Base-by-base conservation (phyloP, 768 basidiomycete genomes). In the Boletellus ananiceps region DNA sequence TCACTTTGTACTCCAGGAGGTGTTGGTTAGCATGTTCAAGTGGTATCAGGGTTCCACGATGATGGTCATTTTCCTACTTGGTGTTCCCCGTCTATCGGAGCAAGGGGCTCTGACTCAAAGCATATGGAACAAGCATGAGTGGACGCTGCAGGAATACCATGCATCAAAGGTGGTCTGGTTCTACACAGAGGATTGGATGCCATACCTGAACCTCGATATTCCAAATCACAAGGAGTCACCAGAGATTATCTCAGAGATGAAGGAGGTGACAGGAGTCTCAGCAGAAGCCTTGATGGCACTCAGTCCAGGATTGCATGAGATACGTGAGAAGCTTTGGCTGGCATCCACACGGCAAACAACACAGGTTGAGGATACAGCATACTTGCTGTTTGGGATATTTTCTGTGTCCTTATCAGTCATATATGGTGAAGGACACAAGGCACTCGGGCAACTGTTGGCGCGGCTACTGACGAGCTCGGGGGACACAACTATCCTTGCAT, bases 111-210 rank as follows among this genome's bases (percentile, higher is more conserved):
- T 55, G 5, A 3, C 9, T 13, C 33, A 5, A 23, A 47, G 52
- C 14, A 14, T 37, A 4, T 55, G 49, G 55, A 41, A 45, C n/a
- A 46, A 40, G 7, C 33, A 47, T 0, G 44, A 5, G 1, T 47
- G 42, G 44, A 46, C 51, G 8, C 15, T 55, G 1, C 53, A 57
- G n/a, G 56, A 57, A 41, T 57, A 57, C 14, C 46, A 50, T 2
- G 55, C 55, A 0, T 46, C 57, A 18, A 50, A 39, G 8, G 46
- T 39, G 2, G 40, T 58, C n/a, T 40, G 34, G 5, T 54, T 57
- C 37, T 57, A 57, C 27, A 44, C 40, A 1, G 39, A 53, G 8
- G 49, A 55, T 5, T 55, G 53, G 56, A 31, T n/a, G 0, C 50
- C 31, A 1, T 56, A 57, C 31, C 3, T 51, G n/a, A 27, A 39